phyloP scores from a whole-genome alignment of 192 early-diverging fungal species.

The Chytriomyces sp. region DNA sequence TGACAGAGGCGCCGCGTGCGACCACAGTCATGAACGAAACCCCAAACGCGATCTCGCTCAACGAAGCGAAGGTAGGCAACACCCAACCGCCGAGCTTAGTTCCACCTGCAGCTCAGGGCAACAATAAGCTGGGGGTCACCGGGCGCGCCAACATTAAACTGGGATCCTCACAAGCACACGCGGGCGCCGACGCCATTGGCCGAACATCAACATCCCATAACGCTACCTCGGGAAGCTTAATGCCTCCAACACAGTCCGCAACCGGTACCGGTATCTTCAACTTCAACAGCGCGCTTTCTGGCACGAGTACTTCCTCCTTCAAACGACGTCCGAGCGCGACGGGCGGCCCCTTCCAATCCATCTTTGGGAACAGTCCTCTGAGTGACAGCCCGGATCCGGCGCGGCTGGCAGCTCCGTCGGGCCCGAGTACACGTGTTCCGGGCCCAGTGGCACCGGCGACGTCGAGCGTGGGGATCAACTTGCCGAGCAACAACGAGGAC shows the following conservation, averaged over 20 bases:
- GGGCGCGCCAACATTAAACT: background rate
- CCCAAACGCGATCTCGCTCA: too few species aligned
- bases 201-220: background rate
- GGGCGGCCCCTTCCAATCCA: background rate
- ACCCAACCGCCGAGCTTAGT: background rate
- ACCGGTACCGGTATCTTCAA: constrained; percentile 18
- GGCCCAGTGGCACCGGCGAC: background rate
- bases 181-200: background rate
- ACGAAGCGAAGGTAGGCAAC: too few species aligned
- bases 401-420: background rate
- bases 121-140: background rate
- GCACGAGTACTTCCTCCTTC: background rate
- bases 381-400: background rate
- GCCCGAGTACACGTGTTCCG: background rate
- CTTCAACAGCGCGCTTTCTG: constrained; percentile 19
- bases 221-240: background rate
- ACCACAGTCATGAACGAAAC: too few species aligned
- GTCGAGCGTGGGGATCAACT: constrained; percentile 7
- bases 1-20: too few species aligned
- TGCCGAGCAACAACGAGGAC: constrained; percentile 7
- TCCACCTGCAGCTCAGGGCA: background rate
- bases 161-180: background rate
- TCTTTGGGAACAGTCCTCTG: constrained; percentile 1
- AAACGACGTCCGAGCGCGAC: background rate
- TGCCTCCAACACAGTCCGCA: background rate